Evolutionary conservation across 1,139 yeast species (phyloP).

Genomic region (Taphrina deformans): DNA sequence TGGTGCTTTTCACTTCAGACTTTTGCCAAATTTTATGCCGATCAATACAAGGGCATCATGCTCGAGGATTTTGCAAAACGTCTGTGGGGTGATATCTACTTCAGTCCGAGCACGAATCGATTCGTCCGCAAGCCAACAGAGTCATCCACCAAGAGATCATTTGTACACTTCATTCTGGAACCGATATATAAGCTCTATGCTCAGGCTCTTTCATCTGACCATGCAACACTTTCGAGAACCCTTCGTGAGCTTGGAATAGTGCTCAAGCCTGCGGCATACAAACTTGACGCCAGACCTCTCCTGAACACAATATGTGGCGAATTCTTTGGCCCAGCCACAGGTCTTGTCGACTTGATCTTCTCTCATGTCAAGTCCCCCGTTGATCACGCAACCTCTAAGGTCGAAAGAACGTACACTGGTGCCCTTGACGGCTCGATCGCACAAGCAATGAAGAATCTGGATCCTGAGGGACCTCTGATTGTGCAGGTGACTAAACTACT

Average conservation of each 20-base stretch:
- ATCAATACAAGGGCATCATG: slow-evolving; percentile 46
- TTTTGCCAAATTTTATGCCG: slow-evolving; percentile 60
- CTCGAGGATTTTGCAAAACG: slow-evolving; percentile 52
- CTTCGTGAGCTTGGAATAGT: slow-evolving; percentile 49
- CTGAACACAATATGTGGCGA: slow-evolving; percentile 56
- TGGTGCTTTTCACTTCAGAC: slow-evolving; percentile 66
- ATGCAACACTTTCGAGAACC: slow-evolving; percentile 49
- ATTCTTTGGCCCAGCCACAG: slow-evolving; percentile 57
- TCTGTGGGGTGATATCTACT: slow-evolving; percentile 79
- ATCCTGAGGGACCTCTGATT: slow-evolving; percentile 49
- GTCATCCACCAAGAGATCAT: slow-evolving; percentile 52
- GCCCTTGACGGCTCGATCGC: slow-evolving; percentile 37
- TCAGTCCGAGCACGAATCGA: slow-evolving; percentile 49
- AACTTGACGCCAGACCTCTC: slow-evolving; percentile 59
- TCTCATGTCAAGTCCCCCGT: slow-evolving; percentile 51
- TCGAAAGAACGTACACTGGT: slow-evolving; percentile 40
- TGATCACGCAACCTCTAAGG: slow-evolving; percentile 43
- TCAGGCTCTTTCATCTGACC: slow-evolving; percentile 55
- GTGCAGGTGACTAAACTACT: slow-evolving; percentile 66
- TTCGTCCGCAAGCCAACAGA: slow-evolving; percentile 51
- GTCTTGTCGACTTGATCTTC: slow-evolving; percentile 57
- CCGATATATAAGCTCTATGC: slow-evolving; percentile 75
- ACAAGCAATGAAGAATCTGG: slow-evolving; percentile 1
- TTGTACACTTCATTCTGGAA: slow-evolving; percentile 66
- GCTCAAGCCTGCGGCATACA: slow-evolving; percentile 43